These are phyloP conservation scores for Xylariaceae sp. DNA, from an alignment of 2,329 filamentous ascomycete species.

Conservation along the genomic window DNA sequence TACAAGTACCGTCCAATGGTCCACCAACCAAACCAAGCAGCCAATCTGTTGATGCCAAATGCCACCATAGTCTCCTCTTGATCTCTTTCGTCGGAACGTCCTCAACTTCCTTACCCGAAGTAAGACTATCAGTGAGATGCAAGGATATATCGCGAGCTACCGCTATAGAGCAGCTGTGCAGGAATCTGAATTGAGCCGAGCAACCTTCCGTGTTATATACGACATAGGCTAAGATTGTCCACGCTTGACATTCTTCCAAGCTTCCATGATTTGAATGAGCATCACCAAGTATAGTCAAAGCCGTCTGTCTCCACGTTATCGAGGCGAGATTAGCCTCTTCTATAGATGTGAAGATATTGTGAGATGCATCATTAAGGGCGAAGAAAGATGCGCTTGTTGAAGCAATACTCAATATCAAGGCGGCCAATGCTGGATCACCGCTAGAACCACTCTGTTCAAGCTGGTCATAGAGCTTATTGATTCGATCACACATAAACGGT, in stretches of 20 bases:
- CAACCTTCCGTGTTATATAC: slow-evolving; percentile 38
- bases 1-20: slow-evolving; percentile 15
- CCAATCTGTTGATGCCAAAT: slow-evolving; percentile 40
- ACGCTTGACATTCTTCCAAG: slow-evolving; percentile 36
- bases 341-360: slow-evolving; percentile 15
- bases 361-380: slow-evolving; percentile 2
- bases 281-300: slow-evolving; percentile 35
- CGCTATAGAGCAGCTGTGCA: slow-evolving; percentile 28
- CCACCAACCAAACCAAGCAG: slow-evolving; percentile 23
- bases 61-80: slow-evolving; percentile 43
- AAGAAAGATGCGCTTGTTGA: slow-evolving; percentile 30
- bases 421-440: slow-evolving; percentile 19
- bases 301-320: slow-evolving; percentile 23
- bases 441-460: slow-evolving; percentile 9
- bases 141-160: slow-evolving; percentile 34
- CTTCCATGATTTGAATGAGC: slow-evolving; percentile 25
- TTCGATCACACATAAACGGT: slow-evolving; percentile 16
- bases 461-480: slow-evolving; percentile 20
- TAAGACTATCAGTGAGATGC: slow-evolving; percentile 38
- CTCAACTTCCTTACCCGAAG: slow-evolving; percentile 18
- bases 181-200: slow-evolving; percentile 30
- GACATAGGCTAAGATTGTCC: slow-evolving; percentile 36
- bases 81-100: slow-evolving; percentile 32
- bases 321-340: slow-evolving; percentile 18
- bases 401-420: slow-evolving; percentile 27